These are phyloP conservation scores for maize (Zea mays) DNA, from an alignment of 176 grass and related monocot genomes.

Conservation along the genomic window Zm-B73-REFERENCE-NAM-5.0 NC_050097.1:216328501-216329000, in stretches of 20 bases:
- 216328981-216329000: too few relatives aligned
- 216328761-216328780: too few relatives aligned
- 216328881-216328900: too few relatives aligned
- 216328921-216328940: too few relatives aligned
- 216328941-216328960: too few relatives aligned
- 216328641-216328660: slow-evolving; percentile 20
- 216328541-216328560: slow-evolving; percentile 44
- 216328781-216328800: too few relatives aligned
- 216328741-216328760: not conserved
- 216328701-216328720: not conserved
- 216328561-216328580: slow-evolving; percentile 77
- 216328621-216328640: slow-evolving; percentile 81
- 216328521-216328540: slow-evolving; percentile 73
- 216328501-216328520: slow-evolving; percentile 92
- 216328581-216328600: slow-evolving; percentile 76
- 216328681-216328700: slow-evolving; percentile 37
- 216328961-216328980: too few relatives aligned
- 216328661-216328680: slow-evolving; percentile 44
- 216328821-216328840: too few relatives aligned
- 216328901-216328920: too few relatives aligned
- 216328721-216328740: not conserved
- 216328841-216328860: too few relatives aligned
- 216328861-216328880: too few relatives aligned
- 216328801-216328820: too few relatives aligned
- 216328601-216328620: slow-evolving; percentile 83